Evolutionary conservation across 192 early-diverging fungal genomes (phyloP), one percentile per base, ranked within the genome.

Genomic region (Coemansia sp.): DNA sequence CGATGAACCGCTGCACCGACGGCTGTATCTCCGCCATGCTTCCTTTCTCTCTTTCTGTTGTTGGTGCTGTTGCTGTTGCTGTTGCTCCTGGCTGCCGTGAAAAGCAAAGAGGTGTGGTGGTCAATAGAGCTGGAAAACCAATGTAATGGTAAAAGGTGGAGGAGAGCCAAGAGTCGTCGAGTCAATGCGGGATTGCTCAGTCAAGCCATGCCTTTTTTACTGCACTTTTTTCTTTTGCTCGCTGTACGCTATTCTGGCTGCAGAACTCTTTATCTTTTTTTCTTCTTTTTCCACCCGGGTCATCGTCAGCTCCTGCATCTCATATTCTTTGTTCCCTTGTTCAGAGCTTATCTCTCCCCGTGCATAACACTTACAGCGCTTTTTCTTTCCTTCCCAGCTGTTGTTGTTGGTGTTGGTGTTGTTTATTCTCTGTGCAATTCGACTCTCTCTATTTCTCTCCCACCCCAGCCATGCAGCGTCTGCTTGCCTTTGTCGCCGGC

Each of bases 1-100:
- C 88, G 68, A 89, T 87, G 75, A 95, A 95, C 39, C 88, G 64
- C 63, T 65, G 49, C 8, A 85, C 79, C 40, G 56, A 17, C 5
- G 37, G 55, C 39, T 16, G 57, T 38, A 41, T 38, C 37, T 59
- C 57, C 11, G 57, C 20, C 46, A 43, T 22, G 65, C 54, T 38
- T 57, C 12, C 11, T 19, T 62, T 4, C 32, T 19, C 44, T 4
- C 32, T 20, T 20, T 20, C 20, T 20, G 20, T 20, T 20, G 20
- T 20, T 20, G 20, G 20, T 20, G 20, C 0, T 32, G 32, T 4
- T 32, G 32, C 2, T 32, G 32, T 0, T 32, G 32, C 0, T 32
- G 32, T 32, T 32, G 32, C 32, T 32, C 32, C 32, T 32, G 0
- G 32, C 32, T 32, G 4, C 2, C 32, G 32, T 32, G 2, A 32